These are phyloP conservation scores for Talaromyces funiculosus DNA, from an alignment of 2,329 filamentous ascomycete species.

Conservation along the genomic window DNA sequence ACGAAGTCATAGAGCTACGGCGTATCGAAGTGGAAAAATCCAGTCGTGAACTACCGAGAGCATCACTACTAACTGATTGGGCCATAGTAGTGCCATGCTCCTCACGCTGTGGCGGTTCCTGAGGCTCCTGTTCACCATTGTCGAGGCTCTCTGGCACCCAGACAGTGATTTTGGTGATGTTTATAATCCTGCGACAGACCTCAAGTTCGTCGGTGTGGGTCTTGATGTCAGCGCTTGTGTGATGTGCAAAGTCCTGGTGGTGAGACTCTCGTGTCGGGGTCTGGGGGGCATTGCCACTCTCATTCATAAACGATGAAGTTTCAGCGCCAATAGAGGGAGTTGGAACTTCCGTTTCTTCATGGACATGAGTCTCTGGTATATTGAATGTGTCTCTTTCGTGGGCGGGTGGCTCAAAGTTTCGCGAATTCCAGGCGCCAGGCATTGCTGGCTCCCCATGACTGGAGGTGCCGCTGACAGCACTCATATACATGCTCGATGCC, in stretches of 20 bases:
- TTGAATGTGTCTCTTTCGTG: not conserved
- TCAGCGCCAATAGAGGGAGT: constrained; percentile 28
- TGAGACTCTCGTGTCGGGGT: not conserved
- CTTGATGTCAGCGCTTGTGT: constrained; percentile 17
- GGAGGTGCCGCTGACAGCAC: constrained; percentile 47
- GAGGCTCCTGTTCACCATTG: not conserved
- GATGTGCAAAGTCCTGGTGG: not conserved
- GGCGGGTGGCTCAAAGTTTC: constrained; percentile 16
- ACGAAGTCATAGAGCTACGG: constrained; percentile 18
- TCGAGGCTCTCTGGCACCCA: constrained; percentile 26
- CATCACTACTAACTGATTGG: constrained; percentile 21
- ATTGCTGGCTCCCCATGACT: constrained; percentile 30
- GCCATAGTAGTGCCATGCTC: constrained; percentile 15
- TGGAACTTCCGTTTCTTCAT: constrained; percentile 19
- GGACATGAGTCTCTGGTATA: constrained; percentile 1
- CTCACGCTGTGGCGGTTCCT: not conserved
- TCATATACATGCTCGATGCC: constrained; percentile 50
- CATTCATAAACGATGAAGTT: not conserved
- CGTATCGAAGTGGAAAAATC: constrained; percentile 20
- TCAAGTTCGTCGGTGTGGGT: constrained; percentile 22
- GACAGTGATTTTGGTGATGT: constrained; percentile 29
- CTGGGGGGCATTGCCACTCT: not conserved
- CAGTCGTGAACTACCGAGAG: constrained; percentile 21
- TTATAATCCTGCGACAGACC: constrained; percentile 31
- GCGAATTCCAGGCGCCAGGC: constrained; percentile 40